Base-by-base conservation (phyloP, 768 basidiomycete species). In the Tulasnella sp. region DNA sequence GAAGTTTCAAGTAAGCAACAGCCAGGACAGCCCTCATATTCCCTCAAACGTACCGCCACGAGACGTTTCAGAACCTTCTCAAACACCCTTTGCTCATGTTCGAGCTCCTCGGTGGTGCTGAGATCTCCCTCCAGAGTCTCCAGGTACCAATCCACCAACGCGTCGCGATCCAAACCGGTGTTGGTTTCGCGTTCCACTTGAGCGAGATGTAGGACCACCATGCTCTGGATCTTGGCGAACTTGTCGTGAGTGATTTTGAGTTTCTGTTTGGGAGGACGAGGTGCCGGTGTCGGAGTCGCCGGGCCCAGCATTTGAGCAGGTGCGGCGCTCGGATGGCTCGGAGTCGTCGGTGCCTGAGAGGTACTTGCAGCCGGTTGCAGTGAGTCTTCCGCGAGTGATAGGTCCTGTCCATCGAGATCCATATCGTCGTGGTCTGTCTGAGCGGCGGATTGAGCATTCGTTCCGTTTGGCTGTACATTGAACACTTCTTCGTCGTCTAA, bases 231-330 rank as follows among this genome's bases (percentile, higher is more conserved):
- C 52, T 88, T 86, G 81, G 94, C 88, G 81, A 94, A 99, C 79
- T 92, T 89, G 84, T 98, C 96, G 80, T 98, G 94, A 4, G 95
- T 93, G 81, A 99, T 98, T 75, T 91, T 83, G 88, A 96, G 90
- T 76, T 93, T 88, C 78, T 84, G 83, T 80, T 86, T 92, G 36
- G 40, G 74, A 11, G 59, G 36, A 35, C 72, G 76, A 62, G 87
- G 83, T 34, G 80, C 73, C 17, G 80, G 75, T 11, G 79, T 74
- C 41, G 77, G 77, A 37, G 81, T 77, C 66, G 78, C 76, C 47
- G 80, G 78, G n/a, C 78, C 79, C 0, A 77, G 44, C 35, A 71
- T 63, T 35, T 72, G 71, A 12, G 71, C 76, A 7, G 75, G 47
- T 14, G 72, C 62, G 19, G 64, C 73, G 44, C 72, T 47, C 26